A percentile compares a stretch with the other conserved stretches of the same genome.
These are phyloP conservation scores for Myrmaecium sp. DNA, from an alignment of 2,329 filamentous ascomycete species.

Conservation along the genomic window DNA sequence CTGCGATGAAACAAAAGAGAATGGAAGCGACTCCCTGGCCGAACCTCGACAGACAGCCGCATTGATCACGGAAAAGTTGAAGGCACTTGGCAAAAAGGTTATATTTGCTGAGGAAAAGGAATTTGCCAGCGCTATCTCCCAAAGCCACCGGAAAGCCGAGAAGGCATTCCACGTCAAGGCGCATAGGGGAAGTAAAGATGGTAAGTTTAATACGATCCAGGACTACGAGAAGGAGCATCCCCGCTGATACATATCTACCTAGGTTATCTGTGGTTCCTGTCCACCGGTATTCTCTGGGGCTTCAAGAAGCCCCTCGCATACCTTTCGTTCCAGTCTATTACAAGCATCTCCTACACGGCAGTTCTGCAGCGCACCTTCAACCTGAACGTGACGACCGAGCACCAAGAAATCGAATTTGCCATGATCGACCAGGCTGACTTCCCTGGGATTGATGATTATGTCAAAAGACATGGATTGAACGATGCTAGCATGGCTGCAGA, in stretches of 20 bases:
- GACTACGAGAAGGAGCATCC: neutral
- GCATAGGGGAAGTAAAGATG: constrained; percentile 48
- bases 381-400: constrained; percentile 28
- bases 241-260: neutral
- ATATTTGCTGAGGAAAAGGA: constrained; percentile 37
- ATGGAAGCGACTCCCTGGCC: constrained; percentile 26
- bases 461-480: constrained; percentile 43
- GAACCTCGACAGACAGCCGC: constrained; percentile 5
- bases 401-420: constrained; percentile 36
- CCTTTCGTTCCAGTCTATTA: constrained; percentile 42
- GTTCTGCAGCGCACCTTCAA: constrained; percentile 51
- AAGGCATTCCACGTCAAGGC: constrained; percentile 48
- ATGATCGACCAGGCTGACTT: constrained; percentile 51
- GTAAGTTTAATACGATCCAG: constrained; percentile 21
- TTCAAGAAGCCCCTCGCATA: constrained; percentile 50
- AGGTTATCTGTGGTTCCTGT: constrained; percentile 48
- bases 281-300: constrained; percentile 43
- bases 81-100: constrained; percentile 27
- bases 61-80: constrained; percentile 31
- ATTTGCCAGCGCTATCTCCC: constrained; percentile 42
- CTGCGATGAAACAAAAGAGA: constrained; percentile 32
- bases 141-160: constrained; percentile 45
- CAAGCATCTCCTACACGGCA: constrained; percentile 45
- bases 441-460: constrained; percentile 42
- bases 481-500: constrained; percentile 46